These are phyloP conservation scores for Leccinum fallax DNA, from an alignment of 1,284 basidiomycete species.

Conservation along the genomic window DNA sequence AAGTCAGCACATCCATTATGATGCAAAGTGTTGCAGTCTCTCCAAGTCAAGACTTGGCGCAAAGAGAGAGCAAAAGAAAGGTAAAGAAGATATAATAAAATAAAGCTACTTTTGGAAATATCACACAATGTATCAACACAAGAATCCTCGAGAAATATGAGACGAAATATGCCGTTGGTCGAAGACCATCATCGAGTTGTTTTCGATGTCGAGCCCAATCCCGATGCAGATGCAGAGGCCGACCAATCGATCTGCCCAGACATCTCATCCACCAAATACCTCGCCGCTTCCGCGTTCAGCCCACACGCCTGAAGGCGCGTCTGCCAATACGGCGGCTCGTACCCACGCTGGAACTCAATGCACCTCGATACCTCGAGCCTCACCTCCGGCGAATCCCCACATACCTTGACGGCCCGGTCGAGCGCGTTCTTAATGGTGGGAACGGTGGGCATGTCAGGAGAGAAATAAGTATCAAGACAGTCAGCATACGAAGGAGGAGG, in stretches of 20 bases:
- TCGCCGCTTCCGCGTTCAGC: conserved; percentile 18
- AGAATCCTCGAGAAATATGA: not conserved
- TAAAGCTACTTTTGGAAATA: conserved; percentile 8
- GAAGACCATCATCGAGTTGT: conserved; percentile 3
- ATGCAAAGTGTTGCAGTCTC: not conserved
- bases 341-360: conserved; percentile 27
- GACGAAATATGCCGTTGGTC: not conserved
- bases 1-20: too few species aligned
- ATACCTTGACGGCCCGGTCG: conserved; percentile 24
- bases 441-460: conserved; percentile 3
- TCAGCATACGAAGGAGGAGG: conserved; percentile 23
- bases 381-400: conserved; percentile 19
- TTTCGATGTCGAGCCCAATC: conserved; percentile 1
- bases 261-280: conserved; percentile 31
- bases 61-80: not conserved
- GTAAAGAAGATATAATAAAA: not conserved
- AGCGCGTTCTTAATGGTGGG: conserved; percentile 22
- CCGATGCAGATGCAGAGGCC: not conserved
- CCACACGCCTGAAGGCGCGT: conserved; percentile 26
- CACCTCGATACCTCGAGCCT: conserved; percentile 26
- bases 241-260: conserved; percentile 31
- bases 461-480: conserved; percentile 3
- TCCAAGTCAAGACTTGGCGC: not conserved
- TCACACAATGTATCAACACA: not conserved
- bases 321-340: conserved; percentile 35